Evolutionary conservation across 2,329 filamentous ascomycete species (phyloP), one percentile per base, ranked within the genome.

Genomic region (Fusarium pseudograminearum): DNA sequence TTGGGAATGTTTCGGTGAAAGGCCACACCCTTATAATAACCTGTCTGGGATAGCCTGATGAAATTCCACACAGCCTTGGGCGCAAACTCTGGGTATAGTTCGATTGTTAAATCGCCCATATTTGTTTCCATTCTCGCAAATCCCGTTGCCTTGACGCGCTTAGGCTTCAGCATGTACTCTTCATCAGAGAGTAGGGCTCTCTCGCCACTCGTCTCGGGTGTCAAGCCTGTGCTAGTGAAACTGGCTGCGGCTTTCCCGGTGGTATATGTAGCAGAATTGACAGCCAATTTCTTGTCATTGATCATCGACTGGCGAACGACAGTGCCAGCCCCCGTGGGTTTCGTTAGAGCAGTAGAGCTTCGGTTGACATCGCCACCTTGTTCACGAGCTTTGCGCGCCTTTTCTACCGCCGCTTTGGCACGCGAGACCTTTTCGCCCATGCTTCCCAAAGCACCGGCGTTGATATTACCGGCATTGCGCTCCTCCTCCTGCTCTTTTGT

Each of bases 61-160:
- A 99, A 99, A 79, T 99, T 99, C 93, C 95, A 99, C 3, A 98
- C 96, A 1, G 96, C 94, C 73, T 92, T 92, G 2, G 96, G 96
- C 4, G 96, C 94, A 57, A 91, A 92, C 77, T 99, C 96, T 4
- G 96, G 93, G 68, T 95, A 92, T 7, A 99, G 85, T 77, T 98
- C 95, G 65, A 99, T 83, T 68, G 93, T 98, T 22, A 99, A 78
- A 67, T 94, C 90, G 36, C 96, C 96, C 4, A 93, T 83, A 66
- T 90, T 96, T 0, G 96, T 99, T 71, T 91, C 90, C 46, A 99
- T 87, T n/a, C 93, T 90, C 9, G 92, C 94, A 78, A 97, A 98
- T 28, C 95, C 96, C 74, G 95, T 97, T 72, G 88, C 88, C 81
- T 97, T 97, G 64, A 99, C 90, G 41, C 93, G 89, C 74, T 91